Evolutionary conservation across 768 basidiomycete species (phyloP), one percentile per base, ranked within the genome.

Genomic region (Crucibulum laeve): DNA sequence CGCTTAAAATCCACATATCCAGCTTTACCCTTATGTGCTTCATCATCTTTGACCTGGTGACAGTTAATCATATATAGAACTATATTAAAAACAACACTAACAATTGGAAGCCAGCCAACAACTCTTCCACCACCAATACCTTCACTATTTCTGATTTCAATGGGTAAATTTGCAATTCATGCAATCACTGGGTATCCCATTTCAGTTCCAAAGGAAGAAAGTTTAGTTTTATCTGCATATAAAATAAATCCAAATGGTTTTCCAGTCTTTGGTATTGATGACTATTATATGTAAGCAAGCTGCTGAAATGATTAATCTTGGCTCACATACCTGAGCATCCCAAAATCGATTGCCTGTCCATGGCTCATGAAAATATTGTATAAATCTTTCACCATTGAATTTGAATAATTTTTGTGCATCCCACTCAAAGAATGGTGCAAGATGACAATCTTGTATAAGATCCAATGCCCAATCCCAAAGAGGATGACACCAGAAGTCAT

Each of bases 171-270:
- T 1, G 53, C 64, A 18, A 58, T 40, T 5, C 58, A 43, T 0
- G 56, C 64, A 33, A 70, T 47, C 1, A 70, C 56, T 1, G 65
- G 70, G 45, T 70, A 63, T 0, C 57, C 68, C 40, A 63, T 68
- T 19, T 37, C 51, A 2, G 54, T 61, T 0, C 65, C 62, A 55
- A 68, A 71, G 2, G 61, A 57, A 0, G 63, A 71, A 0, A 71
- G 44, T 15, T 63, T 60, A 8, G 62, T 56, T 34, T 70, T 70
- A 42, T 72, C 67, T 6, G 69, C 62, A 53, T 69, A 72, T 0
- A 70, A 17, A 32, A 70, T 63, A 17, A 60, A 55, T 5, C 53
- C 40, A 7, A 67, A 42, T 1, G 58, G 55, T 23, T 59, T 59
- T 28, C 48, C 58, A 43, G 39, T 51, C 4, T 46, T 11, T 22